Percentiles rank a stretch among this genome's conserved stretches.
Conservation (phyloP, 1,284 basidiomycete species). For the Amylostereum chailletii region DNA sequence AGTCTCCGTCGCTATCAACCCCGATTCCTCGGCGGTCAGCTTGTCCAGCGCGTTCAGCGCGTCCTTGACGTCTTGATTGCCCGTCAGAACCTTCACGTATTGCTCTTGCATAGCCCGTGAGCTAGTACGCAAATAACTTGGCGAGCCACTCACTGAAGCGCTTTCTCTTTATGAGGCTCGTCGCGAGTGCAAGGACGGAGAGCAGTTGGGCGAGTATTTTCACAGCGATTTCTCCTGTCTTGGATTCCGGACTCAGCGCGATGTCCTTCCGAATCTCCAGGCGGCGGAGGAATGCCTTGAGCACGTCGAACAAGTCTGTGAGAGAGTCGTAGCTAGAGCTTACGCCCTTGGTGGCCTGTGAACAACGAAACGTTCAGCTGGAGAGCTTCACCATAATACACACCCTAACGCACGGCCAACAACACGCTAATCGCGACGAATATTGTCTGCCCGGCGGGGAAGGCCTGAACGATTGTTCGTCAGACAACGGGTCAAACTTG, state of each 20-base stretch:
- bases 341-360: not conserved
- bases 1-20: not conserved
- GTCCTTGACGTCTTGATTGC: not conserved
- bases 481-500: no score
- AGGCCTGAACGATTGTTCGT: not conserved
- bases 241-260: not conserved
- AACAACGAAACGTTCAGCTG: not conserved
- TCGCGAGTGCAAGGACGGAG: not conserved
- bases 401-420: not conserved
- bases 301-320: not conserved
- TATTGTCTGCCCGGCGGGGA: not conserved
- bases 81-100: not conserved
- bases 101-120: not conserved
- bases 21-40: not conserved
- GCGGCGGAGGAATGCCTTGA: not conserved
- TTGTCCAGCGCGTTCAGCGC: slow-evolving; percentile 1
- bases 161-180: not conserved
- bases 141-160: not conserved
- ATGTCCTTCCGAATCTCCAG: not conserved
- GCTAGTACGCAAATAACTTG: not conserved
- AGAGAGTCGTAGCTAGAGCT: not conserved
- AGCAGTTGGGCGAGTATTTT: not conserved
- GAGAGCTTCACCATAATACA: not conserved
- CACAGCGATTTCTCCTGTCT: not conserved
- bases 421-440: not conserved